Percentiles rank a stretch among this genome's conserved stretches.
These are phyloP conservation scores for Magnaporthales sp. DNA, from an alignment of 2,329 filamentous ascomycete species.

Conservation along the genomic window DNA sequence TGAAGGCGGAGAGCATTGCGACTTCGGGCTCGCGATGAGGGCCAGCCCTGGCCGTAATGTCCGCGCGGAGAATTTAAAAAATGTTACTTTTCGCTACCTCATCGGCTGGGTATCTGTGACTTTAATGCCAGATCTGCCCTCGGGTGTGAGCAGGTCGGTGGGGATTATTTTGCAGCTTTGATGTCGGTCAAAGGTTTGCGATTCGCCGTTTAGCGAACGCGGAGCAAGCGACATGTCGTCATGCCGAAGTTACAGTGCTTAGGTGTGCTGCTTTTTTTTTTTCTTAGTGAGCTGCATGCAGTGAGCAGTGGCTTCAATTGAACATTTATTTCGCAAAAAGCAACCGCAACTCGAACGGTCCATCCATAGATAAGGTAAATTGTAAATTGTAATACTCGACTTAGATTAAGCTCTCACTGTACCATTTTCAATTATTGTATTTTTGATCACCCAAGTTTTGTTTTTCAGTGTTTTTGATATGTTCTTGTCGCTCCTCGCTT, in stretches of 20 bases:
- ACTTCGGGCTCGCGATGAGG: constrained; percentile 27
- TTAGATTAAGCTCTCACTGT: no score
- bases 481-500: no score
- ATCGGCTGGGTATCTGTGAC: not conserved
- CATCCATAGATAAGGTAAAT: no score
- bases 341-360: not conserved
- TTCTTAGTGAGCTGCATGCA: not conserved
- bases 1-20: constrained; percentile 95
- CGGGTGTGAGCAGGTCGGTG: not conserved
- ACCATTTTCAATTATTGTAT: no score
- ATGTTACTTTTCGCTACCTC: not conserved
- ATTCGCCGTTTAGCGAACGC: not conserved
- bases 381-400: no score
- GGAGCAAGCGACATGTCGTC: not conserved
- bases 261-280: not conserved
- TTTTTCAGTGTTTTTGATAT: no score
- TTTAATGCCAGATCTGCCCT: not conserved
- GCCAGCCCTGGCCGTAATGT: not conserved
- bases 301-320: not conserved
- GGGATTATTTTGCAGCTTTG: not conserved
- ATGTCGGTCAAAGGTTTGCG: not conserved
- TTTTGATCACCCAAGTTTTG: no score
- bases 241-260: not conserved
- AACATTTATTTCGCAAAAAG: not conserved
- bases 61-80: not conserved